Conservation (phyloP, 2,329 filamentous ascomycete genomes). For the Apiospora arundinis region DNA sequence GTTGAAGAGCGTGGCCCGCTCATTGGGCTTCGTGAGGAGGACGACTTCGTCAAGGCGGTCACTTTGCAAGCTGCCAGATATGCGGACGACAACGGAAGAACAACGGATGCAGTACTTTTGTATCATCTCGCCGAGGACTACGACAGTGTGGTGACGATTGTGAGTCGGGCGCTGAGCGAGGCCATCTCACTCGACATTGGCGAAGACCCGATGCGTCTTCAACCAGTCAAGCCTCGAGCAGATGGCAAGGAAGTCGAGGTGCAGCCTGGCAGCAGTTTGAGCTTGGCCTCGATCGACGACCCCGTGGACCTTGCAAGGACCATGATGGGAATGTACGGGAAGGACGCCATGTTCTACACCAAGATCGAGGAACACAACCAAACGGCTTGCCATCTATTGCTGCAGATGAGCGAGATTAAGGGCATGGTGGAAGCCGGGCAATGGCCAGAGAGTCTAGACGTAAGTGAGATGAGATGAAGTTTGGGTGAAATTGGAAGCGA, state of each 20-base stretch:
- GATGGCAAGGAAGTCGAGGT: slow-evolving; percentile 46
- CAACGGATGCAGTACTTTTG: slow-evolving; percentile 90
- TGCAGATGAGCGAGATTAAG: slow-evolving; percentile 69
- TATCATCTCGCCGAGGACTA: slow-evolving; percentile 96
- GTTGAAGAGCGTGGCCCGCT: slow-evolving; percentile 86
- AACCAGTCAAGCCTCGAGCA: slow-evolving; percentile 78
- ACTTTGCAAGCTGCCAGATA: slow-evolving; percentile 90
- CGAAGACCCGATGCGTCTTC: slow-evolving; percentile 77
- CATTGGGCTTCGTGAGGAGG: slow-evolving; percentile 79
- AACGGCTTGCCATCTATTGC: slow-evolving; percentile 60
- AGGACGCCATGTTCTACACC: slow-evolving; percentile 65
- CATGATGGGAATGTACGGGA: slow-evolving; percentile 69
- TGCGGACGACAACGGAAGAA: slow-evolving; percentile 92
- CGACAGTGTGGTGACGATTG: slow-evolving; percentile 88
- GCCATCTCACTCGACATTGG: slow-evolving; percentile 86
- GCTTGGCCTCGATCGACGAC: slow-evolving; percentile 65
- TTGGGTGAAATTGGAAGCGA: background rate
- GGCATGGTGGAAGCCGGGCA: slow-evolving; percentile 58
- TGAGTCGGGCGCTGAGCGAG: slow-evolving; percentile 90
- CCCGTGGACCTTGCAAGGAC: slow-evolving; percentile 64
- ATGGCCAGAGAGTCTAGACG: slow-evolving; percentile 65
- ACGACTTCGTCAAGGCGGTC: slow-evolving; percentile 89
- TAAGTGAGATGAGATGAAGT: slow-evolving; percentile 47
- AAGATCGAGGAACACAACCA: slow-evolving; percentile 64
- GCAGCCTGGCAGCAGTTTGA: slow-evolving; percentile 62